Percentiles rank a stretch among this genome's conserved stretches.
These are phyloP conservation scores for Pleurotus djamor DNA, from an alignment of 768 basidiomycete species.

Conservation along the genomic window DNA sequence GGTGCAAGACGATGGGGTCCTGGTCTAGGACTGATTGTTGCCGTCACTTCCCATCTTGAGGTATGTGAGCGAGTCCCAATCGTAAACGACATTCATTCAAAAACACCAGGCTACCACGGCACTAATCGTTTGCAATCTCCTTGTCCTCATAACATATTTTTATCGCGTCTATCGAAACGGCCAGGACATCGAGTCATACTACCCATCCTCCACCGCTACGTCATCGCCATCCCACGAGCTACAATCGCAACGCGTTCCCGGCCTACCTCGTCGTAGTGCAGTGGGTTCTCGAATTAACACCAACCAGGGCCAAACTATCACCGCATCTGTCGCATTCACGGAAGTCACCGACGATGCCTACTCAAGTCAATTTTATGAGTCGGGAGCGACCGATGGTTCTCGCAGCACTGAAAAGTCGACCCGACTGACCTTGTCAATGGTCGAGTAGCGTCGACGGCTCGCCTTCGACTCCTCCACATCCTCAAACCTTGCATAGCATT, in stretches of 20 bases:
- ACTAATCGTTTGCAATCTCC: slow-evolving; percentile 18
- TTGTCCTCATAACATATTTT: slow-evolving; percentile 20
- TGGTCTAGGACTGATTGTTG: neutral
- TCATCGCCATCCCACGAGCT: neutral
- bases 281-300: neutral
- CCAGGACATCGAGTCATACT: slow-evolving; percentile 21
- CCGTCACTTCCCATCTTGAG: slow-evolving; percentile 2
- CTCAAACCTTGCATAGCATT: neutral
- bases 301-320: neutral
- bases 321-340: neutral
- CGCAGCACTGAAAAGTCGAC: neutral
- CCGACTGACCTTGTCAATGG: neutral
- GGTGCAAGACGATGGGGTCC: neutral
- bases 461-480: neutral
- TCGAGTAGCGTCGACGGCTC: too few relatives aligned
- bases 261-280: neutral
- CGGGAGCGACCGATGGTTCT: neutral
- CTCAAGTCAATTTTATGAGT: neutral
- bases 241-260: neutral
- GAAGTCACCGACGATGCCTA: neutral
- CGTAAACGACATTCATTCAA: neutral
- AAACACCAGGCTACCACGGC: slow-evolving; percentile 11
- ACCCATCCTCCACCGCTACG: neutral
- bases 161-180: slow-evolving; percentile 16
- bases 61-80: neutral